Evolutionary conservation across 2,329 filamentous ascomycete species (phyloP).

Genomic region (Ilyonectria sp.): DNA sequence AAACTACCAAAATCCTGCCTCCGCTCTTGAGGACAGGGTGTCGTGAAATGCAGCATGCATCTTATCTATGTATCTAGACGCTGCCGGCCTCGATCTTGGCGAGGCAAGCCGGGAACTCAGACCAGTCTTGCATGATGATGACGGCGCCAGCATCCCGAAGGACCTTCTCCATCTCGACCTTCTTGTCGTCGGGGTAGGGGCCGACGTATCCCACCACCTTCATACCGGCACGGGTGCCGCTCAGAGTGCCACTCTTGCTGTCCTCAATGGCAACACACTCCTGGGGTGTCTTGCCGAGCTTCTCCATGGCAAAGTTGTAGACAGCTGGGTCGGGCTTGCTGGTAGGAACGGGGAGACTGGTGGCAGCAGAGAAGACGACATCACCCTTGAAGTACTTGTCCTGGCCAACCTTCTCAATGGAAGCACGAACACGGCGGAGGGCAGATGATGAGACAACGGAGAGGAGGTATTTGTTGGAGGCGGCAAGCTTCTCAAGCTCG

Average conservation of each 20-base stretch:
- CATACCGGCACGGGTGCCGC: slow-evolving; percentile 81
- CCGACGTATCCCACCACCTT: slow-evolving; percentile 89
- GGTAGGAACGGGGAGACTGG: slow-evolving; percentile 83
- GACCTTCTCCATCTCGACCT: slow-evolving; percentile 75
- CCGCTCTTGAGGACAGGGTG: slow-evolving; percentile 39
- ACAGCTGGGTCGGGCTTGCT: slow-evolving; percentile 93
- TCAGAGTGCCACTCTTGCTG: slow-evolving; percentile 86
- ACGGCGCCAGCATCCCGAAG: slow-evolving; percentile 74
- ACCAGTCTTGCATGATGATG: slow-evolving; percentile 74
- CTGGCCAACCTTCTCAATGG: slow-evolving; percentile 84
- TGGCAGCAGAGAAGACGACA: slow-evolving; percentile 86
- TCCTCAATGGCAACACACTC: slow-evolving; percentile 90
- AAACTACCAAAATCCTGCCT: slow-evolving; percentile 19
- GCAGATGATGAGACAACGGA: slow-evolving; percentile 88
- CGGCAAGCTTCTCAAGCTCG: slow-evolving; percentile 75
- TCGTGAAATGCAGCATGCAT: slow-evolving; percentile 25
- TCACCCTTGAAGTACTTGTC: slow-evolving; percentile 84
- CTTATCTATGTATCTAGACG: slow-evolving; percentile 41
- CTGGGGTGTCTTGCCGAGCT: slow-evolving; percentile 78
- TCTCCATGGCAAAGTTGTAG: slow-evolving; percentile 83
- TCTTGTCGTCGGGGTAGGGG: slow-evolving; percentile 75
- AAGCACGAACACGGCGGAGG: slow-evolving; percentile 82
- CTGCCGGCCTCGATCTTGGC: slow-evolving; percentile 62
- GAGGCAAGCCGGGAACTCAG: slow-evolving; percentile 66
- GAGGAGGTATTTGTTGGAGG: slow-evolving; percentile 77